Evolutionary conservation across 176 grass and related monocot genomes (phyloP).

Genomic region (Tillandsia leiboldiana): DNA sequence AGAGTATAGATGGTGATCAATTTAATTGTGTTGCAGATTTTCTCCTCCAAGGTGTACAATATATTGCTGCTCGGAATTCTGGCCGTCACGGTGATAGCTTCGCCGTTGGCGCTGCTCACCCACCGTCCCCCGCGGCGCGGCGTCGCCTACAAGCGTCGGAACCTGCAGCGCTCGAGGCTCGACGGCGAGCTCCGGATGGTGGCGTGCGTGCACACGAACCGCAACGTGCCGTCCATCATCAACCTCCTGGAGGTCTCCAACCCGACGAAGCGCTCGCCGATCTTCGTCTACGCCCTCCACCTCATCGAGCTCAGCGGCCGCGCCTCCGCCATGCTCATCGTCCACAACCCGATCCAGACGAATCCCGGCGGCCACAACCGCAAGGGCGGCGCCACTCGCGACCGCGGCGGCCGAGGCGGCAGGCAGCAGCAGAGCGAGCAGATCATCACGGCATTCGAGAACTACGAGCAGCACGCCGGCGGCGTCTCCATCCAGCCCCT

Average conservation of each 20-base stretch:
- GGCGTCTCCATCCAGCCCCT: constrained; percentile 22
- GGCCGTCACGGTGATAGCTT: constrained; percentile 10
- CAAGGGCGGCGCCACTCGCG: background rate
- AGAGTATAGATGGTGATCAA: too few relatives aligned
- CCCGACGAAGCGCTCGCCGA: constrained; percentile 24
- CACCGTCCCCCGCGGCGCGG: background rate
- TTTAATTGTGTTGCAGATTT: constrained; percentile 10
- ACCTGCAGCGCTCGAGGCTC: constrained; percentile 18
- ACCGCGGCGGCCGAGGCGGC: background rate
- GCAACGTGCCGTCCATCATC: constrained; percentile 31
- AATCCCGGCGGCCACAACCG: background rate
- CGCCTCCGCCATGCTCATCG: constrained; percentile 34
- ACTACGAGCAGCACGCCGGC: constrained; percentile 20
- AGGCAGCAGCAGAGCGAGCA: constrained; percentile 17
- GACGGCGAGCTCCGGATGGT: constrained; percentile 34
- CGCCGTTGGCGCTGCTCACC: constrained; percentile 7
- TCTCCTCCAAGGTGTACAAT: constrained; percentile 2
- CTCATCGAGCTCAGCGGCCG: constrained; percentile 30
- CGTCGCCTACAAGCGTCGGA: constrained; percentile 21
- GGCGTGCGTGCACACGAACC: constrained; percentile 30
- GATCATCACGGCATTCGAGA: constrained; percentile 30
- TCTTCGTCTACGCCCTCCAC: constrained; percentile 36
- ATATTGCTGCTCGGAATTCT: constrained; percentile 18
- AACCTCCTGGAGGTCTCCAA: constrained; percentile 27
- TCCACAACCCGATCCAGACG: constrained; percentile 12